phyloP scores from a whole-genome alignment of 345 rosid species.

The Citrus sinensis region DVS_A1.0 CM039162.1:23296501-23297000 shows the following conservation, averaged over 20 bases:
- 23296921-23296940: constrained; percentile 5
- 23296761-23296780: not conserved
- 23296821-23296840: too few species aligned
- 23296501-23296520: too few species aligned
- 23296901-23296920: not conserved
- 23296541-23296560: not conserved
- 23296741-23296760: not conserved
- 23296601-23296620: not conserved
- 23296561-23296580: not conserved
- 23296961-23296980: not conserved
- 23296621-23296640: not conserved
- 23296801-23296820: too few species aligned
- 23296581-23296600: not conserved
- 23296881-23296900: not conserved
- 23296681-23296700: not conserved
- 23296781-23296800: not conserved
- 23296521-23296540: not conserved
- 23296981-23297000: not conserved
- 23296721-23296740: not conserved
- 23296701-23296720: not conserved
- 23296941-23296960: constrained; percentile 5
- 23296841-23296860: not conserved
- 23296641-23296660: not conserved
- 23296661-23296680: constrained; percentile 5
- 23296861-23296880: not conserved